Conservation (phyloP, 306 rosid genomes). For the Sindora glabra region DNA sequence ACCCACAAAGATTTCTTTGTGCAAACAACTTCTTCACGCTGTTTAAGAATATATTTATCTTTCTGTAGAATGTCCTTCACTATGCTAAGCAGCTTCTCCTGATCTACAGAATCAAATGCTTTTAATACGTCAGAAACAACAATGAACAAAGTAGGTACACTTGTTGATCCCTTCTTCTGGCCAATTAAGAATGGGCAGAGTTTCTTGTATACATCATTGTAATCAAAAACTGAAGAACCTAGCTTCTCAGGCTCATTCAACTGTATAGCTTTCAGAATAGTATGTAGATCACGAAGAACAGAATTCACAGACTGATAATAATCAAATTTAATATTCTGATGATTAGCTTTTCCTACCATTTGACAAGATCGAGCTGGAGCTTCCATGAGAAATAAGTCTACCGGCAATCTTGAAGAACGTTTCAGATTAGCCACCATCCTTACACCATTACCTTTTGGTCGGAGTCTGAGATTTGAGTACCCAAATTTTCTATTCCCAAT, state of each 20-base stretch:
- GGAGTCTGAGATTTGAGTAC: constrained; percentile 78
- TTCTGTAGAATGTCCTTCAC: constrained; percentile 36
- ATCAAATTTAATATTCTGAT: constrained; percentile 13
- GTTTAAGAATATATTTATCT: constrained; percentile 47
- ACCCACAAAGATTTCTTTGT: constrained; percentile 59
- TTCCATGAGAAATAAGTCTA: constrained; percentile 11
- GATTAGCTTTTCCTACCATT: constrained; percentile 6
- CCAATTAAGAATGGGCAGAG: constrained; percentile 51
- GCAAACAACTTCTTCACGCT: constrained; percentile 47
- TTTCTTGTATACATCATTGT: constrained; percentile 69
- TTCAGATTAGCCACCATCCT: constrained; percentile 83
- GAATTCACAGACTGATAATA: constrained; percentile 55
- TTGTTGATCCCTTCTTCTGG: constrained; percentile 26
- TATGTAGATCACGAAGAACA: constrained; percentile 61
- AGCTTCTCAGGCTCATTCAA: constrained; percentile 53
- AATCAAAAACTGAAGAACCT: constrained; percentile 90
- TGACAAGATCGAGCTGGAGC: constrained; percentile 20
- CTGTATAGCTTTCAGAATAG: constrained; percentile 55
- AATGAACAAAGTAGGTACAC: constrained; percentile 42
- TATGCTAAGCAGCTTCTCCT: constrained; percentile 63
- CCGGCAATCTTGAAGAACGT: constrained; percentile 54
- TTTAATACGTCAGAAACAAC: constrained; percentile 74
- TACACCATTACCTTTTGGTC: constrained; percentile 74
- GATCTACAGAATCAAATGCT: constrained; percentile 82
- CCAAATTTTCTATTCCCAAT: constrained; percentile 66